Evolutionary conservation across 2,329 filamentous ascomycete species (phyloP), one percentile per base, ranked within the genome.

Genomic region (Xylaria arbuscula): DNA sequence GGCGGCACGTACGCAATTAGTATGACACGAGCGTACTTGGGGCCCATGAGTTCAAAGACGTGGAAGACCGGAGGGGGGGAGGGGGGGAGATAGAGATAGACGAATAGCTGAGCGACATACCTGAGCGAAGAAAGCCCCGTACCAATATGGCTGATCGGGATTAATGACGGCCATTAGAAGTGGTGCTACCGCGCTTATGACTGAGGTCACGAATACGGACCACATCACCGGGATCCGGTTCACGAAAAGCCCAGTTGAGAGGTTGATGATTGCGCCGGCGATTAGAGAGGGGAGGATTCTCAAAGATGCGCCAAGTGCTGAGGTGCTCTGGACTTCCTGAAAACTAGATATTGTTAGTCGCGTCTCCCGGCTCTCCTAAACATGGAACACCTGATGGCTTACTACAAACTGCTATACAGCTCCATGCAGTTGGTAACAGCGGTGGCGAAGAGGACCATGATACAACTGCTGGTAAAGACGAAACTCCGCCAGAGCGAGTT

Each of bases 401-500:
- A 61, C 58, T 51, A 61, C 19, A 53, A 53, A n/a, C 58, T 61
- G 34, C 45, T 53, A 28, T 40, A 61, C 10, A 61, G 34, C 9
- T 61, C 47, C 47, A 61, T 61, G 32, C 45, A 50, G 13, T 61
- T 61, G 5, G 57, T 61, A 1, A 61, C 57, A 22, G 57, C 19
- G 34, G 57, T 50, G n/a, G 38, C 17, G 40, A 64, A 48, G 53
- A 57, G 36, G 9, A 64, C 62, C 54, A 58, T 59, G 3, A 60
- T 58, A 53, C 62, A 65, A 19, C 22, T 32, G 17, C 51, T 51
- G 1, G 45, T 48, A 48, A 64, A 64, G 24, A 56, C 62, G 7
- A 32, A 50, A 48, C 88, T 87, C n/a, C 77, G 80, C 87, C 87
- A 89, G 0, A 89, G 76, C 0, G 82, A 83, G 72, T 89, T 89